These are phyloP conservation scores for Lactifluus volemus DNA, from an alignment of 768 basidiomycete species.

Conservation along the genomic window DNA sequence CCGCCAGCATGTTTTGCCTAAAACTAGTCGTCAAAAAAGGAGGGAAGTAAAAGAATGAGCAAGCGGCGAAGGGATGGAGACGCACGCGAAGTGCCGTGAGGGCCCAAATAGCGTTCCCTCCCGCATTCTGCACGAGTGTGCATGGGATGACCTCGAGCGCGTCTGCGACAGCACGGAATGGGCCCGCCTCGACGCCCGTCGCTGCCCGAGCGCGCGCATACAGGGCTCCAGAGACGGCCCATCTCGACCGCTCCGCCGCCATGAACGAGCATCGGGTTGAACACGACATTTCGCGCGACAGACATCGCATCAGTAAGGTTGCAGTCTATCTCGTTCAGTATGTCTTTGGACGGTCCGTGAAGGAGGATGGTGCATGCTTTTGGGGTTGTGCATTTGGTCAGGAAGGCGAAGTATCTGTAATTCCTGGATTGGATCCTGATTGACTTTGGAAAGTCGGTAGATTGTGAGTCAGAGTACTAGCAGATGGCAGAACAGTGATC, in stretches of 20 bases:
- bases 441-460: too few species aligned
- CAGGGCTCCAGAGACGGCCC: constrained; percentile 87
- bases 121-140: constrained; percentile 90
- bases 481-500: too few species aligned
- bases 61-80: not conserved
- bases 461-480: too few species aligned
- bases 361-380: constrained; percentile 98
- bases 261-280: constrained; percentile 89
- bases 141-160: constrained; percentile 97
- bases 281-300: constrained; percentile 93
- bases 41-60: constrained; percentile 38
- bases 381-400: constrained; percentile 81
- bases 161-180: constrained; percentile 86
- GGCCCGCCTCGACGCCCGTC: constrained; percentile 85
- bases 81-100: constrained; percentile 87
- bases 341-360: constrained; percentile 95
- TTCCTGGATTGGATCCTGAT: too few species aligned
- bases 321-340: constrained; percentile 95
- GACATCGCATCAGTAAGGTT: constrained; percentile 97
- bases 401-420: constrained; percentile 88
- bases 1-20: too few species aligned
- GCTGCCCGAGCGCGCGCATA: constrained; percentile 71
- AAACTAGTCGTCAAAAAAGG: too few species aligned
- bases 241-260: constrained; percentile 98
- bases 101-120: constrained; percentile 89